Percentiles rank a stretch among this genome's conserved stretches.
Evolutionary conservation across 2,329 filamentous ascomycete species (phyloP).

Genomic region (Neonectria coccinea): DNA sequence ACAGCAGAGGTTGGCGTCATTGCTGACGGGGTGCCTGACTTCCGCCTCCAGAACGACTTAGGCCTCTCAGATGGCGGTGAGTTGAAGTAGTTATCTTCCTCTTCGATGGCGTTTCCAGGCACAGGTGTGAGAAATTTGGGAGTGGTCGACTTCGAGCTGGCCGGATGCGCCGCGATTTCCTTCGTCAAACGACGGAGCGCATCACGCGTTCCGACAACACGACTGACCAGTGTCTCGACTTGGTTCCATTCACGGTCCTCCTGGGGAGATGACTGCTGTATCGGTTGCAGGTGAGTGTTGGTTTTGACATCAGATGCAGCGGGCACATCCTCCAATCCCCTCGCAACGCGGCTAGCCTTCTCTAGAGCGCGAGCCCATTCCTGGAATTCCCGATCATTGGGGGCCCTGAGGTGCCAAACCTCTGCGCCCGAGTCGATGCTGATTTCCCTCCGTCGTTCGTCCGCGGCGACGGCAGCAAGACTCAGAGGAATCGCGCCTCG

Average conservation of each 20-base stretch:
- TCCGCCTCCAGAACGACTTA: conserved; percentile 92
- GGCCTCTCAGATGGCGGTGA: conserved; percentile 55
- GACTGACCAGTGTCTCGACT: conserved; percentile 86
- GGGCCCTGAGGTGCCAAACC: conserved; percentile 92
- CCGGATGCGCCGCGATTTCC: conserved; percentile 78
- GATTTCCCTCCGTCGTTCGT: conserved; percentile 89
- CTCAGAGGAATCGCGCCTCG: conserved; percentile 93
- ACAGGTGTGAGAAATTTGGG: conserved; percentile 56
- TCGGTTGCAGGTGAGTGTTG: conserved; percentile 43
- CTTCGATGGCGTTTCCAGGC: conserved; percentile 58
- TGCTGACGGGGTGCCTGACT: conserved; percentile 68
- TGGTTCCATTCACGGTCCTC: conserved; percentile 89
- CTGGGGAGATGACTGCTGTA: conserved; percentile 54
- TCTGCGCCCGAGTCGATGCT: conserved; percentile 97
- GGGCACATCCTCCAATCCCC: conserved; percentile 60
- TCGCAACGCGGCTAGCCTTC: conserved; percentile 76
- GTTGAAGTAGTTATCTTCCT: conserved; percentile 69
- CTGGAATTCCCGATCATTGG: conserved; percentile 84
- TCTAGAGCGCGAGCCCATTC: conserved; percentile 91
- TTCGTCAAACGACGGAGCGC: conserved; percentile 87
- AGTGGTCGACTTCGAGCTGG: conserved; percentile 50
- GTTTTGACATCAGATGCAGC: conserved; percentile 45
- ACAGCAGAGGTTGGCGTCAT: conserved; percentile 55
- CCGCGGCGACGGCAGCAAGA: conserved; percentile 89
- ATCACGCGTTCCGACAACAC: conserved; percentile 88